Evolutionary conservation across 768 basidiomycete genomes (phyloP), one percentile per base, ranked within the genome.

Genomic region (Boletus rufocinnamomeus): DNA sequence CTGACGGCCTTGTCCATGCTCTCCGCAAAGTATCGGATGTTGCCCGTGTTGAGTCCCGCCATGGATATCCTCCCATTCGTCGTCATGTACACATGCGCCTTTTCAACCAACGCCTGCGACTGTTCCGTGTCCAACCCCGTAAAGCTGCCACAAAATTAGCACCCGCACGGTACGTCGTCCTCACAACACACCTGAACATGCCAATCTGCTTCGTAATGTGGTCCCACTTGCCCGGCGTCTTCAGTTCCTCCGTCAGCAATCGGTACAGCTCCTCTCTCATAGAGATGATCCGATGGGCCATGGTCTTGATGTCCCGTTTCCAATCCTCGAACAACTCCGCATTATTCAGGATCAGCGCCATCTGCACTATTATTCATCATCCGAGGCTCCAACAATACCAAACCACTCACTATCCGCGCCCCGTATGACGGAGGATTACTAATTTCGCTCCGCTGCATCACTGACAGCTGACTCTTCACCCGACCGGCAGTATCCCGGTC

Each of bases 161-260:
- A 45, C 43, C 30, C 30, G 28, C 13, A 11, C 10, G 14, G 40
- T 13, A 50, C 41, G 25, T 40, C 49, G 35, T 19, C 23, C 30
- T 4, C 11, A 14, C 46, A 32, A 67, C 80, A 59, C 72, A 93
- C 86, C 91, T 93, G 82, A 95, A 97, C 95, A 96, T 97, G 56
- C 95, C 96, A 74, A 98, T 98, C 80, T 98, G 97, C 52, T 85
- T 84, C 66, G 89, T 78, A 67, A 99, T 96, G 75, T 98, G 96
- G n/a, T 88, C 84, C 97, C 97, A 99, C 68, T 85, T 86, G 7
- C 95, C 93, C 4, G 95, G 95, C 51, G 93, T 95, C 69, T 89
- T 82, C 63, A 93, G 74, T 72, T 89, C 87, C 62, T 91, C 80
- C 27, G 68, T 71, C 70, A 97, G 73, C 66, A 91, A 70, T 54